Percentiles rank a stretch among this genome's conserved stretches.
Evolutionary conservation across 768 basidiomycete species (phyloP).

Genomic region (Gymnopilus dilepis): DNA sequence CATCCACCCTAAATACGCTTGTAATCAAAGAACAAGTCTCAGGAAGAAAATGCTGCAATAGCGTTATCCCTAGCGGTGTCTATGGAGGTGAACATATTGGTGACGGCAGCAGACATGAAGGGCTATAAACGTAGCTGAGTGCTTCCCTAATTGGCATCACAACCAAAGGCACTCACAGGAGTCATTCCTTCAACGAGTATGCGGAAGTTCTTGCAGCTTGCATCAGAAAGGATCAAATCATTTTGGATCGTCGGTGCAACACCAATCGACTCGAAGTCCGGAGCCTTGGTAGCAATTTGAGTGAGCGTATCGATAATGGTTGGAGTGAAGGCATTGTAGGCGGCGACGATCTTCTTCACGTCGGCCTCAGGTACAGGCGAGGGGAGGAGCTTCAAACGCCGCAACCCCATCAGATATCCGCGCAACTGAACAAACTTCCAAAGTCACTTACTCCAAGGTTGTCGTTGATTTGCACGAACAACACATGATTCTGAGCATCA

Average conservation of each 20-base stretch:
- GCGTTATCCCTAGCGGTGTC: background rate
- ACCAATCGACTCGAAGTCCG: background rate
- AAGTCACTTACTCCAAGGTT: background rate
- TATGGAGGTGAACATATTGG: background rate
- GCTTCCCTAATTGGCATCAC: background rate
- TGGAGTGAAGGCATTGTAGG: background rate
- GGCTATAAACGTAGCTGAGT: too few species aligned
- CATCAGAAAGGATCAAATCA: background rate
- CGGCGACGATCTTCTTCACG: background rate
- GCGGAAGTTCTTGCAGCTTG: background rate
- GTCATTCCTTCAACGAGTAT: background rate
- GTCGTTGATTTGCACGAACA: background rate
- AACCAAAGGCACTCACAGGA: background rate
- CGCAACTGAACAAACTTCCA: too few species aligned
- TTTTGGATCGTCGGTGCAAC: background rate
- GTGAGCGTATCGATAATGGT: background rate
- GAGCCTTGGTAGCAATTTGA: background rate
- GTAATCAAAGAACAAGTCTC: too few species aligned
- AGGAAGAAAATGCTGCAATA: background rate
- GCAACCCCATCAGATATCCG: background rate
- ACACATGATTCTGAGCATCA: background rate
- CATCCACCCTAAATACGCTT: background rate
- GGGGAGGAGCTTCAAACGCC: background rate
- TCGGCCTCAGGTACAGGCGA: background rate
- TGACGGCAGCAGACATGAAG: background rate